A percentile compares a stretch with the other conserved stretches of the same genome.
Evolutionary conservation across 2,329 filamentous ascomycete genomes (phyloP).

Genomic region (Pseudocercospora macadamiae): DNA sequence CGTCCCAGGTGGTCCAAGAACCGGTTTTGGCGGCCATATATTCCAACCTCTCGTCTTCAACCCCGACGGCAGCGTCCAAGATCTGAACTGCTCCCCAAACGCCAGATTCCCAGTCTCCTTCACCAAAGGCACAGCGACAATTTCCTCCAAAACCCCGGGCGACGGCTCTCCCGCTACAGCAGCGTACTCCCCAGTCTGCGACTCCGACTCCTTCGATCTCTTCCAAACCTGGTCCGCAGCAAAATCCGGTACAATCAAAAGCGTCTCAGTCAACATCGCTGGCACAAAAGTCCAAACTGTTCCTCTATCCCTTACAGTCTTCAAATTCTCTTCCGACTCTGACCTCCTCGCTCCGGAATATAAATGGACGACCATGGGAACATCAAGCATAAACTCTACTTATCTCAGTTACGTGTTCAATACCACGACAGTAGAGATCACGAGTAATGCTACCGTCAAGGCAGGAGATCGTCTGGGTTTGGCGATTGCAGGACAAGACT

Average conservation of each 20-base stretch:
- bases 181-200: conserved; percentile 29
- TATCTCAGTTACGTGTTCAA: conserved; percentile 28
- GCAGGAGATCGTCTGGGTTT: conserved; percentile 28
- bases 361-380: conserved; percentile 27
- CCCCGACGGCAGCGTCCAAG: conserved; percentile 23
- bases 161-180: conserved; percentile 25
- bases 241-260: conserved; percentile 24
- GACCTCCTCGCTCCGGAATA: conserved; percentile 28
- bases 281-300: conserved; percentile 16
- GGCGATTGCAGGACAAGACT: conserved; percentile 25
- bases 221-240: conserved; percentile 30
- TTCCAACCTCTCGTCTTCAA: conserved; percentile 30
- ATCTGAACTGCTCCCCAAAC: conserved; percentile 26
- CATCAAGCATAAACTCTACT: conserved; percentile 21
- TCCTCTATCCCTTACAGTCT: conserved; percentile 27
- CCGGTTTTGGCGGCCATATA: conserved; percentile 29
- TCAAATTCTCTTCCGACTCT: conserved; percentile 26
- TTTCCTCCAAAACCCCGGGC: conserved; percentile 17
- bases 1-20: conserved; percentile 26
- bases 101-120: conserved; percentile 25
- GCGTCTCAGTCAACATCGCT: conserved; percentile 29
- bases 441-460: conserved; percentile 27
- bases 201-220: conserved; percentile 29
- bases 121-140: conserved; percentile 17
- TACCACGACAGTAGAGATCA: conserved; percentile 20